Percentiles rank a stretch among this genome's conserved stretches.
Evolutionary conservation across 2,329 filamentous ascomycete genomes (phyloP).

Genomic region (Fusarium goolgardi): DNA sequence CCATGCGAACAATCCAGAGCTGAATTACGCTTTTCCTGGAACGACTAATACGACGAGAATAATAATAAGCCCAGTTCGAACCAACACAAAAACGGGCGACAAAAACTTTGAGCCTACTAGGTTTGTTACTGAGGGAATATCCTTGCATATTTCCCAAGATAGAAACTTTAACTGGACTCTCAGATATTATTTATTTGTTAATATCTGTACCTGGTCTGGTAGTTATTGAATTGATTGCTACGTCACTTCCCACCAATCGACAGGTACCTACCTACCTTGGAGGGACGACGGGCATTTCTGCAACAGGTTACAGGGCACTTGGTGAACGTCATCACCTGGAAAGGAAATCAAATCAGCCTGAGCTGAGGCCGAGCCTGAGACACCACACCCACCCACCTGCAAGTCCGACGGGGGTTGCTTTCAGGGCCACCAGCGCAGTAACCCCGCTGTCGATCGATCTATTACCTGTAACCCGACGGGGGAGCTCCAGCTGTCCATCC

Average conservation of each 20-base stretch:
- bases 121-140: neutral
- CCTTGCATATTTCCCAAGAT: neutral
- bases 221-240: conserved; percentile 15
- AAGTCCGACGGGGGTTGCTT: neutral
- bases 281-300: conserved; percentile 11
- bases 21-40: conserved; percentile 15
- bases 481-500: conserved; percentile 23
- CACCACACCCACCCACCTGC: conserved; percentile 12
- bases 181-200: neutral
- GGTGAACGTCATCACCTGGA: conserved; percentile 29
- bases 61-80: conserved; percentile 1
- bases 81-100: neutral
- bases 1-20: conserved; percentile 21
- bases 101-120: neutral
- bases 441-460: conserved; percentile 40
- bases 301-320: conserved; percentile 23
- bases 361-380: conserved; percentile 28
- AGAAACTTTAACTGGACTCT: neutral
- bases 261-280: neutral
- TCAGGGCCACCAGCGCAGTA: conserved; percentile 10
- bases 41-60: conserved; percentile 11
- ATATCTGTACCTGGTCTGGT: conserved; percentile 11
- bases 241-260: conserved; percentile 36
- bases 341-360: conserved; percentile 21
- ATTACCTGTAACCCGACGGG: neutral